A percentile compares a stretch with the other conserved stretches of the same genome.
Conservation (phyloP, 2,329 filamentous ascomycete species). For the Aspergillus pseudoterreus region DNA sequence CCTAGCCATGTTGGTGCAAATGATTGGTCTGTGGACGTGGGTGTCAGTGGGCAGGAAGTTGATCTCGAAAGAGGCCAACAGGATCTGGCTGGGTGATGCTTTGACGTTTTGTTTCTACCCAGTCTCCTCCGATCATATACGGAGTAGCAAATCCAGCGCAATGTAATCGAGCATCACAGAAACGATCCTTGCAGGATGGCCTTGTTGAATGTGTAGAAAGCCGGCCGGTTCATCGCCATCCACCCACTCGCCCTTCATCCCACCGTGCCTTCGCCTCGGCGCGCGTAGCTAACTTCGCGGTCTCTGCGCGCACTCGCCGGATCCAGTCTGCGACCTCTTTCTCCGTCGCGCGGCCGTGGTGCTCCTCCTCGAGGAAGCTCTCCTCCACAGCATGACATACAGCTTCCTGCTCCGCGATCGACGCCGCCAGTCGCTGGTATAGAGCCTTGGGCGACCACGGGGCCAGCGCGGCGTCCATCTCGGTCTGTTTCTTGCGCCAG, state of each 20-base stretch:
- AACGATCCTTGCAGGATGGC: too few relatives aligned
- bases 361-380: conserved; percentile 73
- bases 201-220: too few relatives aligned
- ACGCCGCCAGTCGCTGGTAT: conserved; percentile 74
- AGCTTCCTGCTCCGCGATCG: conserved; percentile 75
- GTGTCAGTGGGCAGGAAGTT: conserved; percentile 3
- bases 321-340: conserved; percentile 85
- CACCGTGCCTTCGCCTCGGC: conserved; percentile 86
- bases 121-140: too few relatives aligned
- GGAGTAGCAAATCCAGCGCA: too few relatives aligned
- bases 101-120: too few relatives aligned
- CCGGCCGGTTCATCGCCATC: conserved; percentile 68
- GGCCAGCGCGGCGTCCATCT: conserved; percentile 79
- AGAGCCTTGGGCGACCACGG: conserved; percentile 83
- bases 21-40: conserved; percentile 18
- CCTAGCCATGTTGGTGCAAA: conserved; percentile 29
- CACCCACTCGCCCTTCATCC: conserved; percentile 93
- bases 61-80: conserved; percentile 20
- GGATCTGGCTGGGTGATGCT: conserved; percentile 9
- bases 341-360: conserved; percentile 60
- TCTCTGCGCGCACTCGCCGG: conserved; percentile 73
- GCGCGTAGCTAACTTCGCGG: conserved; percentile 72
- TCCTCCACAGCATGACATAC: conserved; percentile 83
- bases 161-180: too few relatives aligned
- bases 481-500: conserved; percentile 82